Conservation (phyloP, 1,284 basidiomycete genomes). For the Phlebopus sp. region DNA sequence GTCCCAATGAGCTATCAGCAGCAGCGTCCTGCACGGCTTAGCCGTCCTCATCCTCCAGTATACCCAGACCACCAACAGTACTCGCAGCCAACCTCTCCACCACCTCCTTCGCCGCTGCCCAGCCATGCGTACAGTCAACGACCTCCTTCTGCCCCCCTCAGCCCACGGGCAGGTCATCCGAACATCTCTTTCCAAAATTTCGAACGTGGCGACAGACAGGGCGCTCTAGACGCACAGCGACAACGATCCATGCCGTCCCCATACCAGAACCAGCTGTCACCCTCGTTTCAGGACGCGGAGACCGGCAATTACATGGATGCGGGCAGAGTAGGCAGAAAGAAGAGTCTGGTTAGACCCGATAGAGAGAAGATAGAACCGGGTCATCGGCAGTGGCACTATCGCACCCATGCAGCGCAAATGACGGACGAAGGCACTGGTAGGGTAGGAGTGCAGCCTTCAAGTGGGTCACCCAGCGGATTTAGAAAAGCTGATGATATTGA, state of each 20-base stretch:
- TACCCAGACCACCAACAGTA: conserved; percentile 29
- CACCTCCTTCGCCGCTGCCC: conserved; percentile 14
- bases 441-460: conserved; percentile 74
- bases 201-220: conserved; percentile 65
- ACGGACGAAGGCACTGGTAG: conserved; percentile 59
- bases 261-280: conserved; percentile 51
- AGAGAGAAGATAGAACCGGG: conserved; percentile 95
- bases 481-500: conserved; percentile 10
- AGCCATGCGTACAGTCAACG: conserved; percentile 32
- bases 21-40: conserved; percentile 44
- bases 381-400: conserved; percentile 95
- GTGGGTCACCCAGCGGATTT: conserved; percentile 47
- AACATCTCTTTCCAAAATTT: conserved; percentile 66
- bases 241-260: conserved; percentile 49
- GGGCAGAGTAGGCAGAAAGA: conserved; percentile 71
- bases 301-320: conserved; percentile 38
- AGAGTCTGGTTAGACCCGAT: conserved; percentile 91
- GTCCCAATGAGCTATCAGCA: conserved; percentile 44
- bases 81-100: conserved; percentile 18
- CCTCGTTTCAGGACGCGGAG: conserved; percentile 49
- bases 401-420: conserved; percentile 83
- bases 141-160: conserved; percentile 12
- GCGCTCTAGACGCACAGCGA: conserved; percentile 50
- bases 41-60: conserved; percentile 38
- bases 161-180: conserved; percentile 28